Base-by-base conservation (phyloP, 768 basidiomycete genomes). In the Russula ochroleuca region DNA sequence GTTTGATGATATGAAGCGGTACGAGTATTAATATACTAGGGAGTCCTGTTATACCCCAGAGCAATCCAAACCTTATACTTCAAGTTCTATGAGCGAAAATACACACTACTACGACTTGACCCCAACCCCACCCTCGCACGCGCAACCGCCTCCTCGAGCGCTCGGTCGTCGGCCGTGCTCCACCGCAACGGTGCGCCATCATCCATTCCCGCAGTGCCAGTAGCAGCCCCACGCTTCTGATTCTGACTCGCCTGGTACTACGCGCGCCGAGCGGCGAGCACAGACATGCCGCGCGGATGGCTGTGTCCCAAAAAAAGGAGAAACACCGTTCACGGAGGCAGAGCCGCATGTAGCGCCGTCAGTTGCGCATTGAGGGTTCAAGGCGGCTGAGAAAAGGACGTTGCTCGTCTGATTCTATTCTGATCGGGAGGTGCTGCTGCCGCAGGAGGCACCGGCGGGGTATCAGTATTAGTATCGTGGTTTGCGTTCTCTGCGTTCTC, bases 231-330 rank as follows among this genome's bases (percentile, higher is more conserved):
- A 83, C 25, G 70, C 96, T 73, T 75, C 74, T 92, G 89, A 55
- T 86, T 80, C 6, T 82, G 82, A 67, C 86, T 86, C 23, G 57
- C 57, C 25, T 53, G 57, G 40, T 47, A 58, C 58, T 64, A 28
- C 21, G 57, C 52, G 10, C 63, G 63, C 1, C 53, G 47, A 0
- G 53, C 47, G 2, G 58, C 38, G 23, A 98, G 76, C 28, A 79
- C 73, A 3, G 88, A 78, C 92, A 96, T 94, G 8, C 73, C 77
- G 0, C 92, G 83, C 0, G 95, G 94, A 72, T 97, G 92, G 0
- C 86, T 85, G 70, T 98, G 93, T 1, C 95, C 94, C 0, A 88
- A 91, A 71, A 97, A n/a, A 86, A 98, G 78, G 57, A 98, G 75
- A 23, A 98, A 73, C 0, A 93, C 94, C 0, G 94, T 92, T 23